Conservation (phyloP, 768 basidiomycete genomes). For the Hygrocybe punicea region DNA sequence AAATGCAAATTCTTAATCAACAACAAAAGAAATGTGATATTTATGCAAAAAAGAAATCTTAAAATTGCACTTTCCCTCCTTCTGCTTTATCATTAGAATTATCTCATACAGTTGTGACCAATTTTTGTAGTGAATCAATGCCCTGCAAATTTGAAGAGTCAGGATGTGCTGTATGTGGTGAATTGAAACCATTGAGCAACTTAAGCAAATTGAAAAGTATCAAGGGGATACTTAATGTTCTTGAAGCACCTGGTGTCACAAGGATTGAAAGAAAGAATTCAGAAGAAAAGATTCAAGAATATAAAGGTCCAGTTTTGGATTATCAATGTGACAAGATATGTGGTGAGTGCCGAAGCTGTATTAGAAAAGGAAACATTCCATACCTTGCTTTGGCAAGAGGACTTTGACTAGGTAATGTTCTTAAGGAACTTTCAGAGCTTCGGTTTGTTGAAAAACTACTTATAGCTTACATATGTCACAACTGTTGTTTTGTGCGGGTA, state of each 20-base stretch:
- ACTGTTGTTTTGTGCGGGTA: constrained; percentile 27
- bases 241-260: constrained; percentile 3
- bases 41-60: neutral
- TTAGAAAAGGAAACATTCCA: neutral
- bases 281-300: neutral
- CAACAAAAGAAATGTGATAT: no score
- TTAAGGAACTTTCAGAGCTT: constrained; percentile 19
- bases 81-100: neutral
- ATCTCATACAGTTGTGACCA: neutral
- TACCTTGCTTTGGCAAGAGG: constrained; percentile 26
- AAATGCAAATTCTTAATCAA: constrained; percentile 16
- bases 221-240: neutral
- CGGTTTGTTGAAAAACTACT: constrained; percentile 27
- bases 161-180: constrained; percentile 33
- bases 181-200: constrained; percentile 7
- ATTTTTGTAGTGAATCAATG: neutral
- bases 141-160: constrained; percentile 19
- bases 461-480: constrained; percentile 22
- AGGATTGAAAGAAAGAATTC: neutral
- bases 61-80: neutral
- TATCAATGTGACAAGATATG: neutral
- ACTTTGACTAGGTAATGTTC: constrained; percentile 33
- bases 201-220: constrained; percentile 9
- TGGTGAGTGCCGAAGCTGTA: neutral
- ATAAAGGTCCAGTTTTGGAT: neutral